Conservation (phyloP, 345 rosid genomes). For the Anacardium occidentale region DNA sequence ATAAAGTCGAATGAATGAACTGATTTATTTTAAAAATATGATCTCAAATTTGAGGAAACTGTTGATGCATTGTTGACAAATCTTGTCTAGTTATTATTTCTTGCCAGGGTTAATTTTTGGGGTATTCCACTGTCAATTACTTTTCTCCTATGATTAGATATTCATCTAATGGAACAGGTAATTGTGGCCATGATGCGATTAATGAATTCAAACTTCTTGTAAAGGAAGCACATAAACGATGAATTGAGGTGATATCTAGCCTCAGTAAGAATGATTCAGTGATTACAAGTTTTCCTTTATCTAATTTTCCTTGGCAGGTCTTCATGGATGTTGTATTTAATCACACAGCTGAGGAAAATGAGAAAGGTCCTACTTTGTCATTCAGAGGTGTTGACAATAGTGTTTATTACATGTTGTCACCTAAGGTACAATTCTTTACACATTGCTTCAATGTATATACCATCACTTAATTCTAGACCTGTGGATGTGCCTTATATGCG, state of each 20-base stretch:
- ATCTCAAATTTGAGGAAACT: neutral
- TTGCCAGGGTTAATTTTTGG: conserved; percentile 91
- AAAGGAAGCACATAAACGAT: conserved; percentile 90
- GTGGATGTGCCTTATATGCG: too few relatives aligned
- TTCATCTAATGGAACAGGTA: conserved; percentile 57
- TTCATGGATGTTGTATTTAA: conserved; percentile 95
- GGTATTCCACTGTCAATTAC: conserved; percentile 85
- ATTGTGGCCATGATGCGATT: conserved; percentile 66
- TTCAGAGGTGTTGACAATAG: conserved; percentile 93
- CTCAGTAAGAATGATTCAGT: conserved; percentile 12
- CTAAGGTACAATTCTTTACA: conserved; percentile 61
- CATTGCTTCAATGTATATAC: neutral
- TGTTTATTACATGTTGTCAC: conserved; percentile 93
- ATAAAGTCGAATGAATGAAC: neutral
- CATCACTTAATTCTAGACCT: too few relatives aligned
- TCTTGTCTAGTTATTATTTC: conserved; percentile 22
- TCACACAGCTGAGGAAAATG: conserved; percentile 99
- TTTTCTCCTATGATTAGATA: conserved; percentile 95
- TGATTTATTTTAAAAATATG: neutral
- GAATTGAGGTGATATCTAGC: conserved; percentile 73
- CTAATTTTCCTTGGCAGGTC: conserved; percentile 54
- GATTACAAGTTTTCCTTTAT: conserved; percentile 21
- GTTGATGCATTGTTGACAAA: conserved; percentile 10
- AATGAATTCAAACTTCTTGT: conserved; percentile 84
- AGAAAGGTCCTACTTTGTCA: conserved; percentile 78